Evolutionary conservation across 495 filamentous ascomycete genomes (phyloP).

Genomic region (Tricharina praecox): DNA sequence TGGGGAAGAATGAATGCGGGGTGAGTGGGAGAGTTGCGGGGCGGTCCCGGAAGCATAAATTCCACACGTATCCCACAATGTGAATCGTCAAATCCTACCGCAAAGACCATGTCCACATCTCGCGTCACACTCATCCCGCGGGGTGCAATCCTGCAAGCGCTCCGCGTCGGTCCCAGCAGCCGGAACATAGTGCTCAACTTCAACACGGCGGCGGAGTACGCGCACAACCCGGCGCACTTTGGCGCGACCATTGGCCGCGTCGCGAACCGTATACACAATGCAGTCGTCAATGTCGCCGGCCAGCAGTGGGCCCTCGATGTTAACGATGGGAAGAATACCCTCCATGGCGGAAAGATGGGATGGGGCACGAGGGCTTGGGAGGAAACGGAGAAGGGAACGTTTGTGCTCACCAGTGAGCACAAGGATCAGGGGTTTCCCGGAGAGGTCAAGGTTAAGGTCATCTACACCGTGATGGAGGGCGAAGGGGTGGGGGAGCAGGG

Average conservation of each 20-base stretch:
- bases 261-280: slow-evolving; percentile 69
- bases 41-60: no score
- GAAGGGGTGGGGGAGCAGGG: no score
- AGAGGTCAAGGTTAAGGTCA: slow-evolving; percentile 56
- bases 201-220: slow-evolving; percentile 54
- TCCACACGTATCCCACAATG: no score
- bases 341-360: slow-evolving; percentile 67
- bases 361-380: slow-evolving; percentile 76
- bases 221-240: slow-evolving; percentile 61
- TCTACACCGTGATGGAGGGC: slow-evolving; percentile 45
- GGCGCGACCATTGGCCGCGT: slow-evolving; percentile 88
- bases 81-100: no score
- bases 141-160: slow-evolving; percentile 76
- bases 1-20: no score
- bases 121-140: slow-evolving; percentile 48
- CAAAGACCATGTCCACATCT: neutral
- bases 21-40: no score
- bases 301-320: slow-evolving; percentile 46
- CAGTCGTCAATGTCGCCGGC: slow-evolving; percentile 58
- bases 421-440: slow-evolving; percentile 80
- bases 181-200: slow-evolving; percentile 80
- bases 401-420: slow-evolving; percentile 53
- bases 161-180: slow-evolving; percentile 43
- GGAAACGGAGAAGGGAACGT: slow-evolving; percentile 60
- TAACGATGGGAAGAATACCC: slow-evolving; percentile 61